phyloP scores from a whole-genome alignment of 2,329 filamentous ascomycete species.

The Mariannaea elegans region DNA sequence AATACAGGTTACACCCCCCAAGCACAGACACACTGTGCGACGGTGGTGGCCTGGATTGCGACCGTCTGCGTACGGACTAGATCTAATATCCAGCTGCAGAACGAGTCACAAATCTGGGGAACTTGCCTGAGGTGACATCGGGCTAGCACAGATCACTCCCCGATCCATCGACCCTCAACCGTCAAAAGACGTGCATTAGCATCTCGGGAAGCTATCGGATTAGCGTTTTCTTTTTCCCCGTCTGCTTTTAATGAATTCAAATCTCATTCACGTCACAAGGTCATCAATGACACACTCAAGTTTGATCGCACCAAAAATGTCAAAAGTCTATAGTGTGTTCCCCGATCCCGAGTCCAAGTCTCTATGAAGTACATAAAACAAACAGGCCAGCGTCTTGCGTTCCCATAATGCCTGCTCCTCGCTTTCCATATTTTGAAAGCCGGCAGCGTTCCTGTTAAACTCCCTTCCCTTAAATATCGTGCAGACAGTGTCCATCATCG shows the following conservation, averaged over 20 bases:
- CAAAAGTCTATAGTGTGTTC: slow-evolving; percentile 38
- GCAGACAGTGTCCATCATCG: slow-evolving; percentile 40
- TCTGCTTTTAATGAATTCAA: background rate
- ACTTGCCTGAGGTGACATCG: slow-evolving; percentile 5
- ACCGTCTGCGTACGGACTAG: background rate
- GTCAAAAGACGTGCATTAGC: slow-evolving; percentile 9
- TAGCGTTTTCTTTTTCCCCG: background rate
- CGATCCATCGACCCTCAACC: slow-evolving; percentile 8
- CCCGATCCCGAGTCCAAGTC: slow-evolving; percentile 33
- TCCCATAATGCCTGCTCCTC: slow-evolving; percentile 36
- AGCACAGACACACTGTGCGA: background rate
- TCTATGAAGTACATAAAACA: slow-evolving; percentile 37
- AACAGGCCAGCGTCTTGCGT: slow-evolving; percentile 40
- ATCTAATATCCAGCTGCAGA: background rate
- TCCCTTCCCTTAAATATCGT: slow-evolving; percentile 39
- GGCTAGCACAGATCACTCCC: slow-evolving; percentile 20
- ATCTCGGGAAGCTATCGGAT: background rate
- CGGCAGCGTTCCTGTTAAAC: slow-evolving; percentile 38
- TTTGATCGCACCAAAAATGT: slow-evolving; percentile 5
- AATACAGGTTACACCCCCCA: too few relatives aligned
- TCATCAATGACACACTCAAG: background rate
- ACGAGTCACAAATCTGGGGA: slow-evolving; percentile 8
- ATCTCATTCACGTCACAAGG: background rate
- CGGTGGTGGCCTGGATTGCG: background rate
- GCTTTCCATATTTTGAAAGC: slow-evolving; percentile 27